Evolutionary conservation across 495 filamentous ascomycete genomes (phyloP).

Genomic region (Penicillium cinerascens): DNA sequence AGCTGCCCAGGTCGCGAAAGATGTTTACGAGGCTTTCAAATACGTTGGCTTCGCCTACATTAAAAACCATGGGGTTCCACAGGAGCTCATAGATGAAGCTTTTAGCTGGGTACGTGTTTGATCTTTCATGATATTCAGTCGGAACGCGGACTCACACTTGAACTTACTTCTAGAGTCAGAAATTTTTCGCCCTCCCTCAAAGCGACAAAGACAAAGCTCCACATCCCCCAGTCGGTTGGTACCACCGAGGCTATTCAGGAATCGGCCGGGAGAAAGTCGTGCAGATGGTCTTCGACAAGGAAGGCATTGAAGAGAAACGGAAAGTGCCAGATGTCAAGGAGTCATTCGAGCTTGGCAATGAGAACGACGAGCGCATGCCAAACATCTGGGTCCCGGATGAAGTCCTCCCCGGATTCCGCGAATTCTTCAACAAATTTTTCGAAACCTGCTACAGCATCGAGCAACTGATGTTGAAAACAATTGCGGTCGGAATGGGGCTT

Average conservation of each 20-base stretch:
- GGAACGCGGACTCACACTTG: not conserved
- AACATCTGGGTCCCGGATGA: constrained; percentile 57
- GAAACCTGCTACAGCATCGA: constrained; percentile 8
- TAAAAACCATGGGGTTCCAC: constrained; percentile 8
- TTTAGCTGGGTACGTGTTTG: constrained; percentile 9
- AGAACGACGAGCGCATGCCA: constrained; percentile 42
- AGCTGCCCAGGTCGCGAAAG: not conserved
- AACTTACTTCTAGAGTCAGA: not conserved
- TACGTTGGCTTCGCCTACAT: constrained; percentile 12
- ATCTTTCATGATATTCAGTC: not conserved
- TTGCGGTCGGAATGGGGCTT: constrained; percentile 30
- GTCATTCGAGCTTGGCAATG: constrained; percentile 55
- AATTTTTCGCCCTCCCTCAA: constrained; percentile 25
- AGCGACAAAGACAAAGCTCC: constrained; percentile 30
- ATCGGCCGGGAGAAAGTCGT: constrained; percentile 6
- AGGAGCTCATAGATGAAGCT: constrained; percentile 8
- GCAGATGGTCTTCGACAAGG: constrained; percentile 4
- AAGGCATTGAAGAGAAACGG: constrained; percentile 3
- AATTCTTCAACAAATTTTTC: constrained; percentile 44
- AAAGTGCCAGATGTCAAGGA: constrained; percentile 31
- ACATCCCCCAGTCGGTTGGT: constrained; percentile 4
- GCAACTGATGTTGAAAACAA: constrained; percentile 16
- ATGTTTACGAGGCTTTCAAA: constrained; percentile 9
- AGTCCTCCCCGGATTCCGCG: constrained; percentile 51
- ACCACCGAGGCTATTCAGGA: constrained; percentile 6